phyloP scores from a whole-genome alignment of 164 flowering plant genomes.

The Magnolia officinalis region DNA sequence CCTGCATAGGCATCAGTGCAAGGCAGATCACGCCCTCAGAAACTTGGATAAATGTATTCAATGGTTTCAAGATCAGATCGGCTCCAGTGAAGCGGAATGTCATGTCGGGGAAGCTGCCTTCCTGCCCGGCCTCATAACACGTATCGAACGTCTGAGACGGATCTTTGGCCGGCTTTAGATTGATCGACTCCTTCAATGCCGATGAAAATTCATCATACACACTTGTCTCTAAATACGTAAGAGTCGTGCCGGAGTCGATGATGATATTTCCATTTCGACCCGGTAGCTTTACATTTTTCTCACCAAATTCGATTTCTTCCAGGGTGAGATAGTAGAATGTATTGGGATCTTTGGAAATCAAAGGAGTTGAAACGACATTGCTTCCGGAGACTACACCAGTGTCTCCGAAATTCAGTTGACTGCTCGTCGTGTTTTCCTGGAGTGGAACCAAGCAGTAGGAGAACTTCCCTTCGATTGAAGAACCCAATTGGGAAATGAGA shows the following conservation, averaged over 20 bases:
- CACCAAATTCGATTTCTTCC: slow-evolving; percentile 40
- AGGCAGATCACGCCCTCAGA: slow-evolving; percentile 20
- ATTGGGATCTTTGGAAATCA: background rate
- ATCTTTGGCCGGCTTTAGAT: background rate
- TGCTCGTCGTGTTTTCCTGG: background rate
- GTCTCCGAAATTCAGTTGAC: slow-evolving; percentile 33
- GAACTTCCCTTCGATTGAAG: slow-evolving; percentile 40
- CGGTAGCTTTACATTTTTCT: background rate
- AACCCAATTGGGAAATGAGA: slow-evolving; percentile 29
- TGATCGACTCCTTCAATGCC: slow-evolving; percentile 6
- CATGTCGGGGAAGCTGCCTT: slow-evolving; percentile 15
- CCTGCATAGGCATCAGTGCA: slow-evolving; percentile 3
- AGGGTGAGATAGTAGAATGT: slow-evolving; percentile 44
- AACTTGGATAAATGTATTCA: slow-evolving; percentile 20
- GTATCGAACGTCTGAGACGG: background rate
- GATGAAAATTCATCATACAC: slow-evolving; percentile 18
- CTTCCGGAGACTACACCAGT: slow-evolving; percentile 28
- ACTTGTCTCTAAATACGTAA: slow-evolving; percentile 24
- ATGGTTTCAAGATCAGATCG: slow-evolving; percentile 14
- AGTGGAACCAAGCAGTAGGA: slow-evolving; percentile 52
- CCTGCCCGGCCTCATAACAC: slow-evolving; percentile 16
- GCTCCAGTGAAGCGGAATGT: slow-evolving; percentile 34
- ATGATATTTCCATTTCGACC: slow-evolving; percentile 41
- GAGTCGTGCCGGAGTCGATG: slow-evolving; percentile 61
- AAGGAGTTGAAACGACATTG: slow-evolving; percentile 39